These are phyloP conservation scores for Orbilia oligospora DNA, from an alignment of 2,329 filamentous ascomycete genomes.

Conservation along the genomic window DNA sequence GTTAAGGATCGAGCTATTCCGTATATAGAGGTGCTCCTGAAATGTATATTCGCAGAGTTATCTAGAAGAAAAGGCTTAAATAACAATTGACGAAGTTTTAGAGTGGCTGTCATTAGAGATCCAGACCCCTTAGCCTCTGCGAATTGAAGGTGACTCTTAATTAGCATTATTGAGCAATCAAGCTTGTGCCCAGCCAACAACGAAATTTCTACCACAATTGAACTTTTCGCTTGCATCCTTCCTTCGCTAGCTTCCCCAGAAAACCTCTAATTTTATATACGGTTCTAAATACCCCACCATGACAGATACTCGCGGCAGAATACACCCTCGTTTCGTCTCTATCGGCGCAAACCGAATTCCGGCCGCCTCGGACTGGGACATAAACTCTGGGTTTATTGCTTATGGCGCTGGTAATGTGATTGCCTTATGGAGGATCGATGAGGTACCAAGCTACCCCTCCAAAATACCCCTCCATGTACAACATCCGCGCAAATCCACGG, in stretches of 20 bases:
- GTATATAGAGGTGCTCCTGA: conserved; percentile 19
- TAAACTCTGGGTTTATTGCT: conserved; percentile 77
- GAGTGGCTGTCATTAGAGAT: too few species aligned
- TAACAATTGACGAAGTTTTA: background rate
- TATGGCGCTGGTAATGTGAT: conserved; percentile 92
- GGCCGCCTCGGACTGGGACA: conserved; percentile 89
- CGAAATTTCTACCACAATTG: conserved; percentile 26
- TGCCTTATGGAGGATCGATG: conserved; percentile 83
- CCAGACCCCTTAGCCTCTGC: too few species aligned
- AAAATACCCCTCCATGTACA: conserved; percentile 5
- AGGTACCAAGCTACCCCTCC: conserved; percentile 66
- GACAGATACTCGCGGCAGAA: conserved; percentile 57
- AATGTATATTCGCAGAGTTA: conserved; percentile 11
- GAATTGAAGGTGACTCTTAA: too few species aligned
- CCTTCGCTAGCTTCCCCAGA: conserved; percentile 14
- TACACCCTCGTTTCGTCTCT: conserved; percentile 70
- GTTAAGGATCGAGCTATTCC: conserved; percentile 22
- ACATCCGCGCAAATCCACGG: conserved; percentile 17
- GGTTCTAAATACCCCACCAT: conserved; percentile 20
- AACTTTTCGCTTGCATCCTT: conserved; percentile 16
- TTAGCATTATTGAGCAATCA: background rate
- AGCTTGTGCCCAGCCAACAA: conserved; percentile 22
- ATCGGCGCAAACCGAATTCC: conserved; percentile 92
- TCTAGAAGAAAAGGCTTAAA: background rate
- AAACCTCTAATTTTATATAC: conserved; percentile 19